A percentile compares a stretch with the other conserved stretches of the same genome.
These are phyloP conservation scores for Coriaria nepalensis DNA, from an alignment of 306 rosid species.

Conservation along the genomic window DNA sequence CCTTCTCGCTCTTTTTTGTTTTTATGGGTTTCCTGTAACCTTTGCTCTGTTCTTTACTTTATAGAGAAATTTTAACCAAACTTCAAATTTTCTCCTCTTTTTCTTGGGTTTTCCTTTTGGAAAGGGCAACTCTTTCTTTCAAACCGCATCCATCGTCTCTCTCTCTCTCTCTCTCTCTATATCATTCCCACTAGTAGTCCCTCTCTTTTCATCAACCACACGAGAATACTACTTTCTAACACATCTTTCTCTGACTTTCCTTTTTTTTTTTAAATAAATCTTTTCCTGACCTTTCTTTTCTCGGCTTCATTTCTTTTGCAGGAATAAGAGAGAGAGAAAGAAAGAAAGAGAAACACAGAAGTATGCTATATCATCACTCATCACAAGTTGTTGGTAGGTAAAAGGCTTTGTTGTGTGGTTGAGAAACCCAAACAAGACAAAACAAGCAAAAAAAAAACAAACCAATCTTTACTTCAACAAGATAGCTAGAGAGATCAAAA, in stretches of 20 bases:
- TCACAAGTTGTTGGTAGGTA: slow-evolving; percentile 55
- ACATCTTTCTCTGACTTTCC: slow-evolving; percentile 25
- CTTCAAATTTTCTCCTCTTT: neutral
- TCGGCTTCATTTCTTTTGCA: slow-evolving; percentile 49
- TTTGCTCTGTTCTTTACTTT: too few relatives aligned
- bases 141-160: too few relatives aligned
- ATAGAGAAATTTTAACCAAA: slow-evolving; percentile 4
- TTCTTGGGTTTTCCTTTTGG: too few relatives aligned
- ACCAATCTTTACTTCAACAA: neutral
- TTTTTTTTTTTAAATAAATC: too few relatives aligned
- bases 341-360: slow-evolving; percentile 10
- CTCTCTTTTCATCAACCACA: slow-evolving; percentile 56
- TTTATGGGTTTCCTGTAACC: slow-evolving; percentile 20
- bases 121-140: too few relatives aligned
- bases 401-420: too few relatives aligned
- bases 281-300: slow-evolving; percentile 23
- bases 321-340: slow-evolving; percentile 51
- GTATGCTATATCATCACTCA: slow-evolving; percentile 25
- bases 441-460: slow-evolving; percentile 4
- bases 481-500: slow-evolving; percentile 13
- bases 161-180: neutral
- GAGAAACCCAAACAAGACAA: slow-evolving; percentile 28
- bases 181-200: slow-evolving; percentile 4
- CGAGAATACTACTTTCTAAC: slow-evolving; percentile 67
- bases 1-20: slow-evolving; percentile 6